Base-by-base conservation (phyloP, 768 basidiomycete species). In the Mycena chlorophos region DNA sequence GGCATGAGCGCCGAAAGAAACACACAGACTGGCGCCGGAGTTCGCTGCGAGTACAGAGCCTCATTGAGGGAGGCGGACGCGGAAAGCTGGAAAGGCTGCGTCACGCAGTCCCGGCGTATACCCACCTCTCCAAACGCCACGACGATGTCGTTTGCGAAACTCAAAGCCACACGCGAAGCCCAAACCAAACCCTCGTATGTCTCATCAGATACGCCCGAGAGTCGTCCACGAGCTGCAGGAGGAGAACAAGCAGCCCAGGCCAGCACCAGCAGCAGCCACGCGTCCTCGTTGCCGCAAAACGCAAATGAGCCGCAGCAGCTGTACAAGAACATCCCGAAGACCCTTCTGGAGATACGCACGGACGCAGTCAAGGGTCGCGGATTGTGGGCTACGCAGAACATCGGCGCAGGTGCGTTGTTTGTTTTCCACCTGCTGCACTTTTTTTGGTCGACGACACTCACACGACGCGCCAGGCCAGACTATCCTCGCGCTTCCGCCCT, bases 401-500 rank as follows among this genome's bases (percentile, higher is more conserved):
- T 51, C 19, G 47, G 26, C 22, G 43, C 51, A 38, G 37, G 26
- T 49, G n/a, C 31, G 45, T 25, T 52, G 23, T 27, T 5, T 14
- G 5, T 16, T 26, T 49, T 19, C 25, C n/a, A n/a, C n/a, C n/a
- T n/a, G n/a, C n/a, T n/a, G n/a, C n/a, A n/a, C n/a, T n/a, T n/a
- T n/a, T n/a, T n/a, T n/a, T n/a, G n/a, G n/a, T 23, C 45, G 31
- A 22, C 17, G 26, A 34, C 14, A 23, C 2, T 20, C 14, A 39
- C n/a, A 25, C 22, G 26, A 25, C 26, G 50, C 26, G 29, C 22
- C 53, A 94, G 92, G 91, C 5, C 74, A 80, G 20, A 66, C 78
- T 1, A 53, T 94, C 12, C 48, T 91, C n/a, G 70, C 78, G 4
- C 63, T 79, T 12, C 75, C 77, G 53, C 91, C 91, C 0, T 79